Base-by-base conservation (phyloP, 2,329 filamentous ascomycete genomes). In the Alternaria sp. region DNA sequence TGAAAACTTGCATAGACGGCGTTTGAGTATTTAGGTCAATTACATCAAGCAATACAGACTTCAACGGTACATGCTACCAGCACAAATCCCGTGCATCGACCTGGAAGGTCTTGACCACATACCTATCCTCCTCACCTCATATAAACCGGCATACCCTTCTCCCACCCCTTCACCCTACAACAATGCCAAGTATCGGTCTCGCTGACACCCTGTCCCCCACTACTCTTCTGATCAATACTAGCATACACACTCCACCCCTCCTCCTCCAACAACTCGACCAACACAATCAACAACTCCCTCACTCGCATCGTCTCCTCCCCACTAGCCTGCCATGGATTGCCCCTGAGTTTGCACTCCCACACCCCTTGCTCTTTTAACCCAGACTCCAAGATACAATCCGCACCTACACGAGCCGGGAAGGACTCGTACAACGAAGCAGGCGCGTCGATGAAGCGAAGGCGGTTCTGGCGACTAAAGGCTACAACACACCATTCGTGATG, bases 191-290 rank as follows among this genome's bases (percentile, higher is more conserved):
- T 71, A 65, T 76, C 69, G 25, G 70, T 71, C 57, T 73, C 66
- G 14, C 54, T 68, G 21, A 53, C 30, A 10, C 69, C 69, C 58
- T 66, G 69, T 8, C 47, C 72, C 26, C 44, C 68, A 41, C 51
- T 47, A 47, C 21, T 68, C 59, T 59, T 71, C 62, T 81, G 78
- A 61, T 81, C 77, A 26, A 83, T 70, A 61, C 79, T 80, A 2
- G 78, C 78, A 70, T 82, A 82, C 14, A 82, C 71, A 50, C 74
- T 77, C 75, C 79, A 82, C 1, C 80, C 80, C 54, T 78, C 71
- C 5, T 66, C 66, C 61, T 82, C 81, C 45, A 61, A 25, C 59
- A 61, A 51, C 46, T 61, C 59, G 37, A 61, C 25, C 63, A 82
- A 64, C 43, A 61, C 74, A 63, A 82, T 65, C 41, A 82, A 51